Evolutionary conservation across 2,329 filamentous ascomycete species (phyloP).

Genomic region (Ascochyta pisi): DNA sequence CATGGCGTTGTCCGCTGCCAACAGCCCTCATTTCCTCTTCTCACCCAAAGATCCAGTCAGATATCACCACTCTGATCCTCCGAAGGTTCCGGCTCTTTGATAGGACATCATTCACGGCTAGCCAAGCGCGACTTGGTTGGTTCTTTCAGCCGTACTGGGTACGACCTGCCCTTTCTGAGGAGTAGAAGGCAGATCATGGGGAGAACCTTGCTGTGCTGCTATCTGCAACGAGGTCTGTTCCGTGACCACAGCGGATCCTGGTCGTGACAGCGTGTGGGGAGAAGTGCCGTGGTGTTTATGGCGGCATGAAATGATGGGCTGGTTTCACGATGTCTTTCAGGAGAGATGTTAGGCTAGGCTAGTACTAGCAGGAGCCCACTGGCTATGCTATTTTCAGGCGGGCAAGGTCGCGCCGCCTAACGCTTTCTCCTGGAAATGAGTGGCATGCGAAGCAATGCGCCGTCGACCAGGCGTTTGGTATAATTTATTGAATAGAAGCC

Average conservation of each 20-base stretch:
- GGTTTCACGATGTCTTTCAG: conserved; percentile 14
- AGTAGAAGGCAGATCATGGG: conserved; percentile 4
- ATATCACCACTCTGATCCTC: not conserved
- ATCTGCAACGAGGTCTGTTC: conserved; percentile 6
- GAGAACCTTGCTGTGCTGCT: conserved; percentile 4
- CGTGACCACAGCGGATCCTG: conserved; percentile 11
- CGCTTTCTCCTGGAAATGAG: conserved; percentile 18
- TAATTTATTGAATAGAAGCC: conserved; percentile 24
- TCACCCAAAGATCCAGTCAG: conserved; percentile 4
- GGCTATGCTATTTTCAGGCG: conserved; percentile 9
- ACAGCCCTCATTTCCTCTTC: conserved; percentile 5
- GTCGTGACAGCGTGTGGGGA: conserved; percentile 5
- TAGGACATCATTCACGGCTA: conserved; percentile 1
- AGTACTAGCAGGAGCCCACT: conserved; percentile 10
- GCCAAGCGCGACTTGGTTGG: conserved; percentile 5
- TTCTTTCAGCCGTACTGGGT: conserved; percentile 10
- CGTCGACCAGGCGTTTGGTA: conserved; percentile 9
- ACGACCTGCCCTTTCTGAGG: conserved; percentile 7
- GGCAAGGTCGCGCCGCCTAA: conserved; percentile 16
- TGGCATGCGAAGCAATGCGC: conserved; percentile 14
- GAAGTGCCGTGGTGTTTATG: conserved; percentile 1
- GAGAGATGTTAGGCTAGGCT: conserved; percentile 6
- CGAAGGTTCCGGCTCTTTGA: conserved; percentile 1
- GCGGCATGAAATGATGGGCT: conserved; percentile 4
- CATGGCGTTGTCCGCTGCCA: not conserved